phyloP scores from a whole-genome alignment of 2,329 filamentous ascomycete species.

The Colletotrichum neosansevieriae region DNA sequence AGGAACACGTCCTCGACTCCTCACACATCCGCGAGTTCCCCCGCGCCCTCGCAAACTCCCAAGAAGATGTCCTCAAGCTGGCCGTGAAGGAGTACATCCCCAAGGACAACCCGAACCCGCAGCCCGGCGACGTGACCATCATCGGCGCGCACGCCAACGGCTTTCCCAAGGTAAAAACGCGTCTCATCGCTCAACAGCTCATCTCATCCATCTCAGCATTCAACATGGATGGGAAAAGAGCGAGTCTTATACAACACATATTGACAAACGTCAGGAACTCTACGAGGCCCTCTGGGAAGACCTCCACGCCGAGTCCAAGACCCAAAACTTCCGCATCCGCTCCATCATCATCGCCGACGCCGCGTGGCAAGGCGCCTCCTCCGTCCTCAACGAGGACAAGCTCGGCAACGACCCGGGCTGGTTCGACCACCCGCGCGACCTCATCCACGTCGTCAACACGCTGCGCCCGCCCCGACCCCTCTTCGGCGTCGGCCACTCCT shows the following conservation, averaged over 20 bases:
- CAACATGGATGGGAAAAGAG: background rate
- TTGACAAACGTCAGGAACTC: conserved; percentile 71
- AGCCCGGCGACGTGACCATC: conserved; percentile 84
- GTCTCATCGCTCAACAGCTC: conserved; percentile 20
- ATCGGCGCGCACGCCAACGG: conserved; percentile 91
- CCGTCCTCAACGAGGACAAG: conserved; percentile 78
- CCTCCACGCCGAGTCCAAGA: conserved; percentile 67
- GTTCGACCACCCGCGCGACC: conserved; percentile 87
- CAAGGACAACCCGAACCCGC: conserved; percentile 73
- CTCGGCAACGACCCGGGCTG: conserved; percentile 87
- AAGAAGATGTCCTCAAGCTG: conserved; percentile 80
- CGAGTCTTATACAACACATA: background rate
- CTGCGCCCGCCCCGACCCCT: conserved; percentile 86
- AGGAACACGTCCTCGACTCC: conserved; percentile 79
- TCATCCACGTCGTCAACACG: conserved; percentile 85
- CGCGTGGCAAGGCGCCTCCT: conserved; percentile 85
- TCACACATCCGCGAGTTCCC: conserved; percentile 88
- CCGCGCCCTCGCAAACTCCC: conserved; percentile 75
- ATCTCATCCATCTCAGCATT: conserved; percentile 5
- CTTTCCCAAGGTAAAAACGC: conserved; percentile 79
- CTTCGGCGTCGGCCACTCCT: conserved; percentile 88
- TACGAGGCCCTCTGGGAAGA: conserved; percentile 96
- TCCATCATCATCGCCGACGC: conserved; percentile 92
- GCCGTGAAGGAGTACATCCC: conserved; percentile 92
- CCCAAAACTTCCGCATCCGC: conserved; percentile 74